Percentiles rank a stretch among this genome's conserved stretches.
These are phyloP conservation scores for Flammula alnicola DNA, from an alignment of 1,284 basidiomycete genomes.

Conservation along the genomic window DNA sequence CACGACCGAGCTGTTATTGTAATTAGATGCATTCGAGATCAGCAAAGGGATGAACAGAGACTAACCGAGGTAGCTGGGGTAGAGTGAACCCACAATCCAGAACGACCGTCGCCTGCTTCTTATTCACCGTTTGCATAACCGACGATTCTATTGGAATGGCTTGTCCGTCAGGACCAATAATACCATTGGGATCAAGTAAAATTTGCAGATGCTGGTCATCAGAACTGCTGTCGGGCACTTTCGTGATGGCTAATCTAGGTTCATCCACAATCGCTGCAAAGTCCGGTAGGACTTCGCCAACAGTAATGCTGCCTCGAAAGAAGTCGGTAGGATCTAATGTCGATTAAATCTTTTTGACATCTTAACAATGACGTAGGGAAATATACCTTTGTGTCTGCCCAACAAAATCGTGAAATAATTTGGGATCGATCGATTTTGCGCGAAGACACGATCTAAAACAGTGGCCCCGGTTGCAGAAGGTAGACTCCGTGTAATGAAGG, in stretches of 20 bases:
- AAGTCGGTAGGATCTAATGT: conserved; percentile 41
- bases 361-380: not conserved
- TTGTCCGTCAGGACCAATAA: conserved; percentile 54
- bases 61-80: conserved; percentile 64
- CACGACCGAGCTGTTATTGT: conserved; percentile 46
- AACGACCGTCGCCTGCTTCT: conserved; percentile 55
- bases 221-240: conserved; percentile 31
- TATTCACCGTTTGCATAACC: conserved; percentile 46
- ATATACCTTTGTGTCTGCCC: conserved; percentile 44
- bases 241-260: conserved; percentile 47
- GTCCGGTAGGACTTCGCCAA: conserved; percentile 50
- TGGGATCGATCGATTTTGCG: conserved; percentile 55
- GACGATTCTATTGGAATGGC: conserved; percentile 48
- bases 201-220: conserved; percentile 58
- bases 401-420: conserved; percentile 62
- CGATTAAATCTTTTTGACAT: not conserved
- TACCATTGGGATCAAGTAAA: conserved; percentile 51
- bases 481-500: conserved; percentile 40
- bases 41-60: conserved; percentile 5
- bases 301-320: conserved; percentile 51
- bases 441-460: conserved; percentile 66
- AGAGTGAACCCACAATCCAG: conserved; percentile 72
- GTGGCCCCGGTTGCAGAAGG: conserved; percentile 45
- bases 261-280: conserved; percentile 44
- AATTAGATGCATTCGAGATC: not conserved